These are phyloP conservation scores for Aspergillus proliferans DNA, from an alignment of 2,329 filamentous ascomycete genomes.

Conservation along the genomic window DNA sequence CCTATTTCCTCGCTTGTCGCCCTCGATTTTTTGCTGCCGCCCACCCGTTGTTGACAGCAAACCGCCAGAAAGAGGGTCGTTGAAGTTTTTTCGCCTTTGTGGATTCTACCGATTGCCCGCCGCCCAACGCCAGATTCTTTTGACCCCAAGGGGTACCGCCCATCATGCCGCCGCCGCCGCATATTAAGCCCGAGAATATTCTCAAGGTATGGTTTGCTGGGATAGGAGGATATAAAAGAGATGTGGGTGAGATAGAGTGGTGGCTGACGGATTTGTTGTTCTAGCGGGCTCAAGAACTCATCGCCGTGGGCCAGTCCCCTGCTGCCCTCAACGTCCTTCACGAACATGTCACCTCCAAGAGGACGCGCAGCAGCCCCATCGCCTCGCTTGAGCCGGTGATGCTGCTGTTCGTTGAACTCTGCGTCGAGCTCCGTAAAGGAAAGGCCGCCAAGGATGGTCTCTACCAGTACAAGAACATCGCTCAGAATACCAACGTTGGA, in stretches of 20 bases:
- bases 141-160: conserved; percentile 29
- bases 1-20: conserved; percentile 8
- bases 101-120: conserved; percentile 2
- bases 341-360: conserved; percentile 98
- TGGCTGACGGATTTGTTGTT: conserved; percentile 15
- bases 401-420: conserved; percentile 94
- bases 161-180: conserved; percentile 86
- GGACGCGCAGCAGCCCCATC: conserved; percentile 95
- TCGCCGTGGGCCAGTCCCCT: conserved; percentile 88
- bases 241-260: background rate
- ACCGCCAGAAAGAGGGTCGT: background rate
- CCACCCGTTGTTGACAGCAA: conserved; percentile 20
- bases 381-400: conserved; percentile 95
- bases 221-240: background rate
- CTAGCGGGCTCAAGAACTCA: conserved; percentile 90
- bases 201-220: conserved; percentile 59
- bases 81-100: background rate
- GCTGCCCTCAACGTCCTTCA: conserved; percentile 92
- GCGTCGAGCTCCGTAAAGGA: conserved; percentile 94
- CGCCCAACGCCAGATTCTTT: conserved; percentile 6
- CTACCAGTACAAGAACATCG: conserved; percentile 99
- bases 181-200: conserved; percentile 98
- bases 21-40: conserved; percentile 21
- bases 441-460: conserved; percentile 98
- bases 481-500: conserved; percentile 95